These are phyloP conservation scores for Salix purpurea DNA, from an alignment of 345 rosid species.

Conservation along the genomic window DNA sequence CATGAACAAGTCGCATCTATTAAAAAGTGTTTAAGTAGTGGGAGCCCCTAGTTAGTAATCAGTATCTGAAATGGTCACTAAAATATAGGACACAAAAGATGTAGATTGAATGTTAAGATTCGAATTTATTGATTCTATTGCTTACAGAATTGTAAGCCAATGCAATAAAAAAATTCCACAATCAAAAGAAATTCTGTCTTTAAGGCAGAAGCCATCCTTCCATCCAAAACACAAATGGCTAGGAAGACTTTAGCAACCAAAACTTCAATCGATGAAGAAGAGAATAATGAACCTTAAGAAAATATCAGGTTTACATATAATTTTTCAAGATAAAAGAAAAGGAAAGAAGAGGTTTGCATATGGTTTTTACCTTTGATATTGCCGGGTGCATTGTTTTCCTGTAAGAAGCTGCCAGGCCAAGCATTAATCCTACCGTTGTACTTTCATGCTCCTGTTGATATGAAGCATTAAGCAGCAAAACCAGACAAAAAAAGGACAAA, in stretches of 20 bases:
- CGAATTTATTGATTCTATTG: too few relatives aligned
- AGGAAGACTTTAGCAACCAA: neutral
- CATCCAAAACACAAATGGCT: neutral
- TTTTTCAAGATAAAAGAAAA: too few relatives aligned
- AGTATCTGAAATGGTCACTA: too few relatives aligned
- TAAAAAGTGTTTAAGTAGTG: too few relatives aligned
- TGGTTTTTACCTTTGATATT: slow-evolving; percentile 61
- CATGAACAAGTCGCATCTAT: too few relatives aligned
- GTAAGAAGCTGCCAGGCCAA: slow-evolving; percentile 94
- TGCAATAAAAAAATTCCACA: too few relatives aligned
- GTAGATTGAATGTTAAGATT: too few relatives aligned
- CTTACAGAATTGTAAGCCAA: too few relatives aligned
- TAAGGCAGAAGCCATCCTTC: neutral
- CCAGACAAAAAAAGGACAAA: slow-evolving; percentile 8
- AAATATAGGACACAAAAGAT: too few relatives aligned
- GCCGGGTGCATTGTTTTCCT: slow-evolving; percentile 93
- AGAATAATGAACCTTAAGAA: neutral
- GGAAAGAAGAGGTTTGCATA: neutral
- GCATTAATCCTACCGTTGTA: slow-evolving; percentile 89
- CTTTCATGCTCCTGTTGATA: slow-evolving; percentile 74
- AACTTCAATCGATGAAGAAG: neutral
- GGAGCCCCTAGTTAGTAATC: too few relatives aligned
- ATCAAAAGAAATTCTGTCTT: too few relatives aligned
- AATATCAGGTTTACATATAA: too few relatives aligned
- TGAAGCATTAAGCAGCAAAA: slow-evolving; percentile 13